Evolutionary conservation across 352 stramenopile genomes (phyloP).

Genomic region (Globisporangium heterothallicum): DNA sequence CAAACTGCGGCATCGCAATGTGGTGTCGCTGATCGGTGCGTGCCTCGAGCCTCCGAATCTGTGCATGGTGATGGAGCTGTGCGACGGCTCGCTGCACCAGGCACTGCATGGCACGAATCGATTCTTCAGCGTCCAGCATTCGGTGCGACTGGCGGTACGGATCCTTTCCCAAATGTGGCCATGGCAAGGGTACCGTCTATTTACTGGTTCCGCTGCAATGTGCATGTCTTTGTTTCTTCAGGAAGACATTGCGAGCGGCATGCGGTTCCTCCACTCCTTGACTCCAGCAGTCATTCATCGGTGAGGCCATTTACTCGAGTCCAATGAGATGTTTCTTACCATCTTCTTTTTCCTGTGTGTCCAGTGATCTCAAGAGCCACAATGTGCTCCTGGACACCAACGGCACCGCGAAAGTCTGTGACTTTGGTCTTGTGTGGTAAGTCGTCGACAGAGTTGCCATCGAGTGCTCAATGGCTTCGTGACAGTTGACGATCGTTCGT

Average conservation of each 20-base stretch:
- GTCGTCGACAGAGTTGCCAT: not conserved
- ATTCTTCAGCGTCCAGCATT: conserved; percentile 49
- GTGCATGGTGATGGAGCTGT: conserved; percentile 82
- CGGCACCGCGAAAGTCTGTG: conserved; percentile 84
- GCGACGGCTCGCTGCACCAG: conserved; percentile 58
- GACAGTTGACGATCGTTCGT: too few species aligned
- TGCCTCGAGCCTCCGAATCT: conserved; percentile 71
- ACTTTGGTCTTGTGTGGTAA: conserved; percentile 86
- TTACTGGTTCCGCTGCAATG: too few species aligned
- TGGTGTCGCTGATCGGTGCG: conserved; percentile 71
- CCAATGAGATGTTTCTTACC: not conserved
- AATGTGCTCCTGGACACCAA: conserved; percentile 82
- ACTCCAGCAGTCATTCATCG: conserved; percentile 85
- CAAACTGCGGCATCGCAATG: conserved; percentile 66
- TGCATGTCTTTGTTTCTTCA: conserved; percentile 14
- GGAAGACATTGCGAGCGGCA: conserved; percentile 75
- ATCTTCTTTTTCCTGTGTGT: too few species aligned
- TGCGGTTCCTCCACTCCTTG: conserved; percentile 85
- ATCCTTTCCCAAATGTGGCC: not conserved
- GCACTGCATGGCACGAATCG: conserved; percentile 48
- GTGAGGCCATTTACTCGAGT: conserved; percentile 9
- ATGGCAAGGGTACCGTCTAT: too few species aligned
- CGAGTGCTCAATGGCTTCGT: not conserved
- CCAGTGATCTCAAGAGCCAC: conserved; percentile 86
- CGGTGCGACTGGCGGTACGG: conserved; percentile 43